Percentiles rank a stretch among this genome's conserved stretches.
Conservation (phyloP, 306 rosid genomes). For the Gynostemma pentaphyllum region DNA sequence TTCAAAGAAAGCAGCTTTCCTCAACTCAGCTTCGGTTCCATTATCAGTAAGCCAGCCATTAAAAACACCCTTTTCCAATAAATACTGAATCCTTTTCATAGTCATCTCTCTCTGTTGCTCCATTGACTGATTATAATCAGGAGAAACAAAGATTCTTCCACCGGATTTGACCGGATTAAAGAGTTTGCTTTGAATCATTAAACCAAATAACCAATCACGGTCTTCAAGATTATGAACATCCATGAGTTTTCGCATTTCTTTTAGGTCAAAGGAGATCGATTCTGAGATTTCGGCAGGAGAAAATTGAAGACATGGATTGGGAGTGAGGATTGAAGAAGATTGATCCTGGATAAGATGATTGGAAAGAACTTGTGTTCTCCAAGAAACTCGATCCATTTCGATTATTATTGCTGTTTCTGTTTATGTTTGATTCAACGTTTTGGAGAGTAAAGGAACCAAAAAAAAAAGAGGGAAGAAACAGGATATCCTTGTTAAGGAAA, state of each 20-base stretch:
- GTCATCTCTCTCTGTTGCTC: conserved; percentile 77
- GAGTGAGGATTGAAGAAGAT: conserved; percentile 11
- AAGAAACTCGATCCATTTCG: conserved; percentile 30
- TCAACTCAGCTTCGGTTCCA: conserved; percentile 37
- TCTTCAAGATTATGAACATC: conserved; percentile 64
- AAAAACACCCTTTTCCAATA: conserved; percentile 50
- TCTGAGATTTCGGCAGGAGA: conserved; percentile 39
- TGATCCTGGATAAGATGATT: conserved; percentile 23
- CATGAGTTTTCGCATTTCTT: conserved; percentile 50
- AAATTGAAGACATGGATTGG: conserved; percentile 26
- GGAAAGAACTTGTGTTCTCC: conserved; percentile 18
- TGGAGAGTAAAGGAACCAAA: too few species aligned
- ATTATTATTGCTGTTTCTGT: not conserved
- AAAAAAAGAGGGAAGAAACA: not conserved
- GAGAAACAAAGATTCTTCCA: conserved; percentile 46
- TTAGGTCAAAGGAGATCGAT: conserved; percentile 22
- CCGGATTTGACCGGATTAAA: conserved; percentile 44
- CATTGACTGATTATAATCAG: conserved; percentile 75
- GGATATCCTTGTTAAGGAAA: too few species aligned
- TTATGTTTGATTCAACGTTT: too few species aligned
- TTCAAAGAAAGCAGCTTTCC: conserved; percentile 50
- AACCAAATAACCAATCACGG: conserved; percentile 60
- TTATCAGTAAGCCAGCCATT: conserved; percentile 56
- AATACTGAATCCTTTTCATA: conserved; percentile 55
- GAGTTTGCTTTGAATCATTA: conserved; percentile 50